A percentile compares a stretch with the other conserved stretches of the same genome.
Conservation (phyloP, 148 eudicot species). For the Selenicereus undatus region DNA sequence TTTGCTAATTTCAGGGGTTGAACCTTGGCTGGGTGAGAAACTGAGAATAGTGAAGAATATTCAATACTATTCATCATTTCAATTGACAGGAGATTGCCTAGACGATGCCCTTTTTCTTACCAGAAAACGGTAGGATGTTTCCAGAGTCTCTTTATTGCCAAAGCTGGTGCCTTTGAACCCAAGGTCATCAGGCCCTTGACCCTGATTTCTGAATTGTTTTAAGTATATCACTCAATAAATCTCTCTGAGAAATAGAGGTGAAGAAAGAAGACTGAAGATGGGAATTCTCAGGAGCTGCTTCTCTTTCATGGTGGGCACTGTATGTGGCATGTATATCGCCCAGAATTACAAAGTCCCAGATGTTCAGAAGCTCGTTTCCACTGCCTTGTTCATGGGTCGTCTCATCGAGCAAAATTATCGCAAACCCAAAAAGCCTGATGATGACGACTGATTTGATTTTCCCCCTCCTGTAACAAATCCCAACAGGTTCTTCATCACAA, state of each 20-base stretch:
- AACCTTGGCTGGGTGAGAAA: too few species aligned
- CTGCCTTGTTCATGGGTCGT: constrained; percentile 39
- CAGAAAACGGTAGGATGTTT: not conserved
- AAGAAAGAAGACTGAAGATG: constrained; percentile 15
- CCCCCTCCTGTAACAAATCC: not conserved
- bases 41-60: too few species aligned
- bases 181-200: not conserved
- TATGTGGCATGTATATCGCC: constrained; percentile 57
- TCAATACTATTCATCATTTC: not conserved
- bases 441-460: constrained; percentile 20
- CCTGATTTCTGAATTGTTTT: not conserved
- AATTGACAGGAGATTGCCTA: not conserved
- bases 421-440: constrained; percentile 39
- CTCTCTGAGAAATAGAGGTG: not conserved
- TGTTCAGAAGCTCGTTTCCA: constrained; percentile 40
- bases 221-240: not conserved
- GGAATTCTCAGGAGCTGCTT: constrained; percentile 47
- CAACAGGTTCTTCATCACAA: not conserved
- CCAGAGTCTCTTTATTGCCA: not conserved
- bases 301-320: constrained; percentile 49
- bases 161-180: not conserved
- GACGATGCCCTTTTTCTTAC: not conserved
- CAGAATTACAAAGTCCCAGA: constrained; percentile 69
- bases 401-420: constrained; percentile 47
- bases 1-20: too few species aligned